A percentile compares a stretch with the other conserved stretches of the same genome.
Evolutionary conservation across 805 yeast genomes (phyloP).

Genomic region (Wickerhamiella qilinensis): DNA sequence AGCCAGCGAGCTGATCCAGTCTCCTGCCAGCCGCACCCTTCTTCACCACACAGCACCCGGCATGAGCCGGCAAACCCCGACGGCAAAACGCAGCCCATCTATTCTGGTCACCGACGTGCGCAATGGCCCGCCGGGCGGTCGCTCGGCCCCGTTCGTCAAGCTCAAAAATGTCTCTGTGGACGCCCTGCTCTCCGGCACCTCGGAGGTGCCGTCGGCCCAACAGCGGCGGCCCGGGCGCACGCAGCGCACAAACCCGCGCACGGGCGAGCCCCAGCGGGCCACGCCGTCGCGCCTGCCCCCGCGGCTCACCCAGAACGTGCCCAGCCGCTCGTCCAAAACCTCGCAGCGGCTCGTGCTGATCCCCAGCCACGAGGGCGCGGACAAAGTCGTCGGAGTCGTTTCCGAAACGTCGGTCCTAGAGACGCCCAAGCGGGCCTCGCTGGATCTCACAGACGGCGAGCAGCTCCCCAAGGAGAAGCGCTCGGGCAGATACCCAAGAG

Average conservation of each 20-base stretch:
- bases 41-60: no score
- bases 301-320: constrained; percentile 17
- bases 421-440: constrained; percentile 3
- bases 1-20: no score
- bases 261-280: background rate
- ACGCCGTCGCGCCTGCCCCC: constrained; percentile 7
- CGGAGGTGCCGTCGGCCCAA: constrained; percentile 79
- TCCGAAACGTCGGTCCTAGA: constrained; percentile 3
- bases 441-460: constrained; percentile 18
- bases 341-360: constrained; percentile 76
- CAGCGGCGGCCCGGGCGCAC: constrained; percentile 15
- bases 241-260: background rate
- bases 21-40: no score
- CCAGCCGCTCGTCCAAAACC: constrained; percentile 58
- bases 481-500: constrained; percentile 49
- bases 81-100: constrained; percentile 65
- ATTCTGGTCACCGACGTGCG: constrained; percentile 85
- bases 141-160: constrained; percentile 34
- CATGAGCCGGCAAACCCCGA: background rate
- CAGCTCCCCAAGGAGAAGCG: constrained; percentile 31
- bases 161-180: constrained; percentile 69
- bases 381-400: constrained; percentile 11
- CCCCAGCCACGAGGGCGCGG: constrained; percentile 9
- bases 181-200: constrained; percentile 54
- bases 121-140: constrained; percentile 27